phyloP scores from a whole-genome alignment of 495 filamentous ascomycete species.

The Xylaria intraflava region DNA sequence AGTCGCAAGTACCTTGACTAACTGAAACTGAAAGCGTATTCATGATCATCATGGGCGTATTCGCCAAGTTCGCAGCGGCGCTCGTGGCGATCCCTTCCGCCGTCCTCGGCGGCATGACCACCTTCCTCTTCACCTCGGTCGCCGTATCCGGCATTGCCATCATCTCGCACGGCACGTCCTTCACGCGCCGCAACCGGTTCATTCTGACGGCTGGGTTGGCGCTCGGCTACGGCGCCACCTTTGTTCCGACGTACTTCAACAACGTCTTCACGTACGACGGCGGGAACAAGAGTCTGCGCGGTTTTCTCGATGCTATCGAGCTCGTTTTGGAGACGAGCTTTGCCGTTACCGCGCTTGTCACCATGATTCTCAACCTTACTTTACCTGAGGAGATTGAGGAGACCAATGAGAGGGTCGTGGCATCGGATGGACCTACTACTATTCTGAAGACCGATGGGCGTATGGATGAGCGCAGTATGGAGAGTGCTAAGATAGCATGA shows the following conservation, averaged over 20 bases:
- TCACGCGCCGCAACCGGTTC: conserved; percentile 82
- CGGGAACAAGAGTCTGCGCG: conserved; percentile 61
- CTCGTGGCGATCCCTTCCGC: conserved; percentile 74
- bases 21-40: conserved; percentile 50
- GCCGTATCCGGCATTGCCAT: conserved; percentile 83
- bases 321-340: conserved; percentile 78
- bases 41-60: conserved; percentile 81
- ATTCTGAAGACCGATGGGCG: neutral
- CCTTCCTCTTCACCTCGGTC: conserved; percentile 80
- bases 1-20: no score
- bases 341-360: conserved; percentile 62
- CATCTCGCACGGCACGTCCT: conserved; percentile 62
- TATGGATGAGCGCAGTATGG: neutral
- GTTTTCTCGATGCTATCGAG: conserved; percentile 76
- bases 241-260: conserved; percentile 71
- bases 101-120: conserved; percentile 89
- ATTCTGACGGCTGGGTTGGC: conserved; percentile 74
- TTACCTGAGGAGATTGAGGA: conserved; percentile 67
- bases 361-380: conserved; percentile 65
- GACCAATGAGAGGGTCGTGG: conserved; percentile 19
- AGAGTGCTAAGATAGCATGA: conserved; percentile 5
- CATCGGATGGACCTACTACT: neutral
- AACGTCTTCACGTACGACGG: conserved; percentile 70
- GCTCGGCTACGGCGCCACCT: conserved; percentile 72
- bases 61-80: conserved; percentile 87